Base-by-base conservation (phyloP, 1,139 yeast species). In the Yamadazyma buinensis region DNA sequence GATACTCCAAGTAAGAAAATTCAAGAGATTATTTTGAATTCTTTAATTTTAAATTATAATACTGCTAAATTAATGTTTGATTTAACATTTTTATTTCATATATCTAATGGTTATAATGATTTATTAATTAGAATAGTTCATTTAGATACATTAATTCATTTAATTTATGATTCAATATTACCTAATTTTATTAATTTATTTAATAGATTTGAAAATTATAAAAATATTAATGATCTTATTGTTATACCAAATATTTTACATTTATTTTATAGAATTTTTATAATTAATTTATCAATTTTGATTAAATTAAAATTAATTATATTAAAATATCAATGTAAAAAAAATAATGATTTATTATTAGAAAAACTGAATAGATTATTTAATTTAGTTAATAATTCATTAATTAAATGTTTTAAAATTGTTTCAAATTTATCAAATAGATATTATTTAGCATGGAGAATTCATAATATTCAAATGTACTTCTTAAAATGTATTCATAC, bases 371-470 rank as follows among this genome's bases (percentile, higher is more conserved):
- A 12, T 12, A 7, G 12, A 21, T 15, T 20, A 10, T 7, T 28
- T 8, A 17, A 19, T 21, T 10, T 15, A 15, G 21, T 35, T 19
- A 20, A 24, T 27, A 23, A 23, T 3, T 26, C 26, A 3, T 21
- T 30, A 4, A 19, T 14, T 7, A 29, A 27, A 18, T 13, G 28
- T 11, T 20, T 37, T 11, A 31, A 30, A 17, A 11, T 29, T 0
- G 35, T 63, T 38, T 51, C 59, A 4, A 49, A 54, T 22, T 48
- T 60, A 26, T 61, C 68, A 34, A 54, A 54, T 31, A 44, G 72
- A 33, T 68, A 68, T 42, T 68, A 64, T 43, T 64, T 60, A 46
- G 72, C 73, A 0, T 68, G 75, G 75, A 55, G 67, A 43, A 51
- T 61, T 2, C 52, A 62, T 5, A 67, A 64, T 37, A 59, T 64